A percentile compares a stretch with the other conserved stretches of the same genome.
These are phyloP conservation scores for Amaranthus palmeri DNA, from an alignment of 148 eudicot species.

Conservation along the genomic window DNA sequence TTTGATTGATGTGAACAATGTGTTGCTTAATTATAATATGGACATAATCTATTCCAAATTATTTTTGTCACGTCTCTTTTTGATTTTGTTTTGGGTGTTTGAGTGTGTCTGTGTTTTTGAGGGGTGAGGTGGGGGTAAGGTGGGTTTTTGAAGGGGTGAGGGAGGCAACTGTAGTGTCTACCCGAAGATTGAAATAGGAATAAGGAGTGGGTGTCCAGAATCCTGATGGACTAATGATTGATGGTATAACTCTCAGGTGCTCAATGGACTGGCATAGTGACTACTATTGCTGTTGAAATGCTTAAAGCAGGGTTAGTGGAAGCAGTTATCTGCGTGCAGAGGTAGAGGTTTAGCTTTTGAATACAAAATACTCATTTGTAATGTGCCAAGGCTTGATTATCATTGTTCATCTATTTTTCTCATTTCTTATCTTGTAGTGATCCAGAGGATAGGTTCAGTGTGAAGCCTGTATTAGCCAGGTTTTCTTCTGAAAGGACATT, in stretches of 20 bases:
- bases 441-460: slow-evolving; percentile 84
- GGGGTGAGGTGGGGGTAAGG: background rate
- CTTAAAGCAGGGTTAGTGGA: slow-evolving; percentile 84
- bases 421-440: slow-evolving; percentile 46
- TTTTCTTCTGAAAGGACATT: slow-evolving; percentile 16
- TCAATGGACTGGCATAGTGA: slow-evolving; percentile 98
- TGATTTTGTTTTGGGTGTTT: no score
- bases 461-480: slow-evolving; percentile 95
- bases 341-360: slow-evolving; percentile 35
- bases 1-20: background rate
- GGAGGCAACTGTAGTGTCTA: no score
- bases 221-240: slow-evolving; percentile 7
- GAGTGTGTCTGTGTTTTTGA: background rate
- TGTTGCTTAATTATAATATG: no score
- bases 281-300: slow-evolving; percentile 97
- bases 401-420: slow-evolving; percentile 7
- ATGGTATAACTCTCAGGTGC: slow-evolving; percentile 47
- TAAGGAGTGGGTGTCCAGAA: background rate
- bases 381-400: background rate
- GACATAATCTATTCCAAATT: no score
- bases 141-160: background rate
- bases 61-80: background rate
- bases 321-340: slow-evolving; percentile 97
- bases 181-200: no score
- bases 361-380: background rate